Conservation (phyloP, 371 early-diverging fungal genomes). For the Mortierella polycephala region DNA sequence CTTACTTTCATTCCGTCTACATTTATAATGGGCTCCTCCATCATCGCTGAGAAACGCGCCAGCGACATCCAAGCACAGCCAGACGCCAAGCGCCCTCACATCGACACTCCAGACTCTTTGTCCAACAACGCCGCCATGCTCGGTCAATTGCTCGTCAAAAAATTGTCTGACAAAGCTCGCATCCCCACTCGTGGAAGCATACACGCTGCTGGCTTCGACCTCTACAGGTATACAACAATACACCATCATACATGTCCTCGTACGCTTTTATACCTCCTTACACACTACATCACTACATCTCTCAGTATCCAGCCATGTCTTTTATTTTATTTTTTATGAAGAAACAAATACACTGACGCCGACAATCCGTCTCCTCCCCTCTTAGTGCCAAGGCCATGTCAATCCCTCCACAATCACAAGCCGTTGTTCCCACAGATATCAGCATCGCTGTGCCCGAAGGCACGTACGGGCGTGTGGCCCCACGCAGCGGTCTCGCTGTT, state of each 20-base stretch:
- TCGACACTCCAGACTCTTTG: background rate
- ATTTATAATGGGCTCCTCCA: conserved; percentile 24
- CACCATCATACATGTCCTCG: background rate
- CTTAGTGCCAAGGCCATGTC: conserved; percentile 70
- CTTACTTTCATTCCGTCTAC: background rate
- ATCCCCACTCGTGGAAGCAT: conserved; percentile 85
- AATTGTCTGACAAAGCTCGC: conserved; percentile 73
- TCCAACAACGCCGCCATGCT: conserved; percentile 19
- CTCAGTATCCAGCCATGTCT: too few relatives aligned
- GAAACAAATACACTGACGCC: too few relatives aligned
- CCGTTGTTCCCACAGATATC: conserved; percentile 85
- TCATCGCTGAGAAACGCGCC: conserved; percentile 25
- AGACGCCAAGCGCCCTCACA: conserved; percentile 15
- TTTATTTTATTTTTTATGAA: too few relatives aligned
- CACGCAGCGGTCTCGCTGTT: conserved; percentile 91
- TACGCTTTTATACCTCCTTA: background rate
- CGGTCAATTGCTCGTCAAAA: conserved; percentile 64
- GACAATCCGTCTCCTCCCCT: background rate
- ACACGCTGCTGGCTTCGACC: conserved; percentile 95
- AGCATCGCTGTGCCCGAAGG: conserved; percentile 85
- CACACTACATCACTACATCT: too few relatives aligned
- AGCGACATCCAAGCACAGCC: conserved; percentile 19
- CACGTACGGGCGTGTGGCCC: conserved; percentile 96
- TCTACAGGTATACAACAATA: conserved; percentile 75
- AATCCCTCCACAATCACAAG: conserved; percentile 80